phyloP scores from a whole-genome alignment of 805 yeast species.

The Yarrowia bubula region DNA sequence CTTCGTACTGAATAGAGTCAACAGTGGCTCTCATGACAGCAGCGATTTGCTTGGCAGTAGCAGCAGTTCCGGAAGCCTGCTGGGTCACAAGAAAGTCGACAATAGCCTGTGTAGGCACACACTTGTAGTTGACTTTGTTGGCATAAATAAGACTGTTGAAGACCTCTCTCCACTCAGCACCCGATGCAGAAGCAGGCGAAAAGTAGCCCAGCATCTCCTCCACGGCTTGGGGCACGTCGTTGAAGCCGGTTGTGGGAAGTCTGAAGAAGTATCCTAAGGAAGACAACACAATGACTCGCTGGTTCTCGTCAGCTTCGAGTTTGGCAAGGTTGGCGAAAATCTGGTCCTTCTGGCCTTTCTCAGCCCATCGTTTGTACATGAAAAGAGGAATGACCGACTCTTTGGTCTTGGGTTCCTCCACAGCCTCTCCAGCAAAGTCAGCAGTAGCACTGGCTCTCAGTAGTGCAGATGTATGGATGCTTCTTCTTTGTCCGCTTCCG shows the following conservation, averaged over 20 bases:
- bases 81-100: slow-evolving; percentile 35
- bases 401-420: neutral
- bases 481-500: slow-evolving; percentile 12
- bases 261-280: neutral
- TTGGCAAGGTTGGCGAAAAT: neutral
- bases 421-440: neutral
- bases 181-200: neutral
- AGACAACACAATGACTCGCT: neutral
- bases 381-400: neutral
- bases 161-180: neutral
- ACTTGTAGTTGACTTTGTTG: neutral
- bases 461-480: neutral
- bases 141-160: neutral
- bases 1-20: slow-evolving; percentile 1
- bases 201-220: neutral
- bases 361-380: slow-evolving; percentile 12
- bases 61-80: slow-evolving; percentile 37
- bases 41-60: slow-evolving; percentile 36
- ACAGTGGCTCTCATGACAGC: slow-evolving; percentile 29
- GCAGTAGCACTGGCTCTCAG: neutral
- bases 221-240: slow-evolving; percentile 9
- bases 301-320: neutral
- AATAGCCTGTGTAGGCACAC: slow-evolving; percentile 33
- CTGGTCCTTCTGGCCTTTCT: neutral
- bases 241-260: neutral